These are phyloP conservation scores for Botrytis elliptica DNA, from an alignment of 2,329 filamentous ascomycete species.

Conservation along the genomic window DNA sequence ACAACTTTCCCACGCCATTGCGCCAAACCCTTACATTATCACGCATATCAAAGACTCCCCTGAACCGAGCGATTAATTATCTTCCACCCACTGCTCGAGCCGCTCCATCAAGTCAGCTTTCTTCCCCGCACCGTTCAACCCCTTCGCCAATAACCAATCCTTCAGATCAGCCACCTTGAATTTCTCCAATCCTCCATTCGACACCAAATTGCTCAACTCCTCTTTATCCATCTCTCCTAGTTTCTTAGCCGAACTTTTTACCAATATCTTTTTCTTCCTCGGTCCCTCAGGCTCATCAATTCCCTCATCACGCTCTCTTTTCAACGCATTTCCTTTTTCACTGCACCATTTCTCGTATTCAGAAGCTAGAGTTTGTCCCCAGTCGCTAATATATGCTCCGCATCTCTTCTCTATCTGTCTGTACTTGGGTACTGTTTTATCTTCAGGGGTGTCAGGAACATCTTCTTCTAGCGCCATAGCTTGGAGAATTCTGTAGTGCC, in stretches of 20 bases:
- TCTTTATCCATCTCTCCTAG: constrained; percentile 13
- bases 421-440: constrained; percentile 81
- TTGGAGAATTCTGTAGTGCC: constrained; percentile 95
- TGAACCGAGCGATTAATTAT: background rate
- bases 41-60: background rate
- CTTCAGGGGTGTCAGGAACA: constrained; percentile 65
- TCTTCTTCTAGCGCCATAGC: constrained; percentile 90
- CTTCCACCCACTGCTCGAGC: constrained; percentile 16
- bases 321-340: background rate
- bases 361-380: constrained; percentile 66
- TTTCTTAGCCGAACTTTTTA: constrained; percentile 11
- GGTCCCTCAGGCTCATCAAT: background rate
- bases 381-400: constrained; percentile 74
- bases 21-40: background rate
- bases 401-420: constrained; percentile 81
- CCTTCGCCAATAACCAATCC: constrained; percentile 12
- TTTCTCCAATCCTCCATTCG: constrained; percentile 14
- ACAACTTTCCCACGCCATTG: background rate
- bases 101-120: constrained; percentile 16
- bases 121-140: constrained; percentile 1
- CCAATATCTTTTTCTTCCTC: constrained; percentile 4
- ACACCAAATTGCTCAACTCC: constrained; percentile 14
- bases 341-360: constrained; percentile 32
- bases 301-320: constrained; percentile 8
- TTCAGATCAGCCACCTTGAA: constrained; percentile 20